phyloP scores from a whole-genome alignment of 257 asterid species.

The Fraxinus excelsior region DNA sequence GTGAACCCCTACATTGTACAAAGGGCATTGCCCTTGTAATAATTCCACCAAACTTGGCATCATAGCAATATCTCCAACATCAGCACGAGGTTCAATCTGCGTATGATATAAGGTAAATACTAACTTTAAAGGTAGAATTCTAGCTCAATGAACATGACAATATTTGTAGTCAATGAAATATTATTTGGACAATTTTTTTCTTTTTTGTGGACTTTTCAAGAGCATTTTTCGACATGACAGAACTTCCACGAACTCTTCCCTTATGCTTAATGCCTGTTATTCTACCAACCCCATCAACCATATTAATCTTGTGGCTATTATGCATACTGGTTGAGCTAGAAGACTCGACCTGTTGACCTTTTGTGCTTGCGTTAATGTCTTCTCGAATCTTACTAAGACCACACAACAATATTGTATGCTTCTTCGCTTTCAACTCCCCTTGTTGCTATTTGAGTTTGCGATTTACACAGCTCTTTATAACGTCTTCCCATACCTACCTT shows the following conservation, averaged over 20 bases:
- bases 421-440: not conserved
- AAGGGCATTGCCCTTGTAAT: no score
- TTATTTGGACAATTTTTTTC: not conserved
- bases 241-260: not conserved
- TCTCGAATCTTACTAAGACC: no score
- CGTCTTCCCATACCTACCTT: no score
- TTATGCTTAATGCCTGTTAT: not conserved
- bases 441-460: not conserved
- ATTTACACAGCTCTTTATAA: no score
- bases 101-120: no score
- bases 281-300: not conserved
- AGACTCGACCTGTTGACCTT: not conserved
- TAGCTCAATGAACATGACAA: not conserved
- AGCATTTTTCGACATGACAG: not conserved
- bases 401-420: not conserved
- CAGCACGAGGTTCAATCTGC: not conserved
- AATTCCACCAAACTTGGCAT: not conserved
- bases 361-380: no score
- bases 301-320: no score
- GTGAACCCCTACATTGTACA: no score
- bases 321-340: not conserved
- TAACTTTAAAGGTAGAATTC: no score
- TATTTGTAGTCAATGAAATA: no score
- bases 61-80: not conserved
- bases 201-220: not conserved